Percentiles rank a stretch among this genome's conserved stretches.
phyloP scores from a whole-genome alignment of 1,284 basidiomycete genomes.

The Pyrrhoderma noxium region DNA sequence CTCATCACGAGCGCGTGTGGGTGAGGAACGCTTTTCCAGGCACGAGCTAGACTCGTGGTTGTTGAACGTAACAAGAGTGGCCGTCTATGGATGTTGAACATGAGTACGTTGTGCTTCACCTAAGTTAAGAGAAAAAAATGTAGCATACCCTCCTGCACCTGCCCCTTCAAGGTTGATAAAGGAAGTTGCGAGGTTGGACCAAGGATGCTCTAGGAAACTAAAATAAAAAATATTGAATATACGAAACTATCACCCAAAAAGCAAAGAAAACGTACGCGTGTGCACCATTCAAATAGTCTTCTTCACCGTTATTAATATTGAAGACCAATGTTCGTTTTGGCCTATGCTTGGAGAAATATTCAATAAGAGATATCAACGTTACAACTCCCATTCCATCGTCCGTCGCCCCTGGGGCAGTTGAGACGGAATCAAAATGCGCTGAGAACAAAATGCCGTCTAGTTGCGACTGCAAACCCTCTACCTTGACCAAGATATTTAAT shows the following conservation, averaged over 20 bases:
- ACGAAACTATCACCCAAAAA: too few relatives aligned
- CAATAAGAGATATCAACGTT: conserved; percentile 57
- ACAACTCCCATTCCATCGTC: conserved; percentile 72
- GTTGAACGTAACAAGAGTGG: conserved; percentile 63
- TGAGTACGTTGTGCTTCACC: conserved; percentile 2
- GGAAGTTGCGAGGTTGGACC: conserved; percentile 53
- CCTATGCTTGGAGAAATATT: conserved; percentile 47
- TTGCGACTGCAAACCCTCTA: conserved; percentile 42
- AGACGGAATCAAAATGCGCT: conserved; percentile 75
- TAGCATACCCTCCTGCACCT: conserved; percentile 61
- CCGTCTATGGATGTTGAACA: conserved; percentile 34
- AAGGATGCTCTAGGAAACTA: conserved; percentile 65
- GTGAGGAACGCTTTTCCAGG: conserved; percentile 47
- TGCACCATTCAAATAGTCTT: conserved; percentile 66
- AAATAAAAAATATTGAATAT: too few relatives aligned
- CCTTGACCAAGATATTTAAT: conserved; percentile 62
- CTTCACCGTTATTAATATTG: conserved; percentile 80
- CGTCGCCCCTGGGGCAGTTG: conserved; percentile 65
- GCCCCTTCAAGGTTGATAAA: conserved; percentile 80
- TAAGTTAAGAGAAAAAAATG: background rate
- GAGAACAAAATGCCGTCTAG: conserved; percentile 60
- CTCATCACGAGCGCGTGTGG: conserved; percentile 64
- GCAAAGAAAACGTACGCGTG: conserved; percentile 39
- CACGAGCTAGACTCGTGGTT: conserved; percentile 41
- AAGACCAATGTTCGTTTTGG: conserved; percentile 59